These are phyloP conservation scores for Petasospora fabianii DNA, from an alignment of 1,139 yeast genomes.

Conservation along the genomic window DNA sequence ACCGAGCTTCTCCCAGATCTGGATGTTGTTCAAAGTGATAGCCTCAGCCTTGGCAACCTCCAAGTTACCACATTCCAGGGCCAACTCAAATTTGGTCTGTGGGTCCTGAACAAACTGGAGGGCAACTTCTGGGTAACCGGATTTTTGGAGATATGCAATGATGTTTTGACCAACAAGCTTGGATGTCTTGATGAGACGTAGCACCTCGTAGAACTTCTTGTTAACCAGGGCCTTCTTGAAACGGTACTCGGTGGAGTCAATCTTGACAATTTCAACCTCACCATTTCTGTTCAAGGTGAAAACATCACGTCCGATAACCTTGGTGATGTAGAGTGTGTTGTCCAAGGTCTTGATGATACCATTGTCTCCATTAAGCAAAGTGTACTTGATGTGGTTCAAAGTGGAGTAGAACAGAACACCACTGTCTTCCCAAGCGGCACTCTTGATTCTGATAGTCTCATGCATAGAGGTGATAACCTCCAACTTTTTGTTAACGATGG, in stretches of 20 bases:
- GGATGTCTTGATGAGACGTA: slow-evolving; percentile 82
- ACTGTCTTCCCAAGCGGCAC: slow-evolving; percentile 97
- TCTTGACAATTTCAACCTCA: slow-evolving; percentile 68
- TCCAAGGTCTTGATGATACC: slow-evolving; percentile 93
- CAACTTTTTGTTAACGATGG: slow-evolving; percentile 77
- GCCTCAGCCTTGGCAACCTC: slow-evolving; percentile 90
- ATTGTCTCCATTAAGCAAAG: slow-evolving; percentile 87
- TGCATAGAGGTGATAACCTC: slow-evolving; percentile 83
- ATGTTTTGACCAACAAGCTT: slow-evolving; percentile 96
- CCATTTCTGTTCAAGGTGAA: slow-evolving; percentile 85
- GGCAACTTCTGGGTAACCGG: slow-evolving; percentile 94
- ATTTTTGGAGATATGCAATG: slow-evolving; percentile 89
- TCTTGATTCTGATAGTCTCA: slow-evolving; percentile 94
- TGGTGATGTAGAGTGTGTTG: slow-evolving; percentile 81
- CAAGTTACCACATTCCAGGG: slow-evolving; percentile 89
- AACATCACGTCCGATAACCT: slow-evolving; percentile 65
- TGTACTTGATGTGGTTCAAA: slow-evolving; percentile 91
- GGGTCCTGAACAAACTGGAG: slow-evolving; percentile 96
- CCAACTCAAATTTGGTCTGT: slow-evolving; percentile 92
- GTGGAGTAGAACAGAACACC: slow-evolving; percentile 92
- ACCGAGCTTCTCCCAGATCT: slow-evolving; percentile 80
- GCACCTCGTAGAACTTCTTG: slow-evolving; percentile 87
- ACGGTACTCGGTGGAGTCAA: slow-evolving; percentile 96
- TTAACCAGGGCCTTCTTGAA: slow-evolving; percentile 91
- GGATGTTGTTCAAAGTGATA: slow-evolving; percentile 60